Evolutionary conservation across 2,329 filamentous ascomycete genomes (phyloP).

Genomic region (Aspergillus jensenii): DNA sequence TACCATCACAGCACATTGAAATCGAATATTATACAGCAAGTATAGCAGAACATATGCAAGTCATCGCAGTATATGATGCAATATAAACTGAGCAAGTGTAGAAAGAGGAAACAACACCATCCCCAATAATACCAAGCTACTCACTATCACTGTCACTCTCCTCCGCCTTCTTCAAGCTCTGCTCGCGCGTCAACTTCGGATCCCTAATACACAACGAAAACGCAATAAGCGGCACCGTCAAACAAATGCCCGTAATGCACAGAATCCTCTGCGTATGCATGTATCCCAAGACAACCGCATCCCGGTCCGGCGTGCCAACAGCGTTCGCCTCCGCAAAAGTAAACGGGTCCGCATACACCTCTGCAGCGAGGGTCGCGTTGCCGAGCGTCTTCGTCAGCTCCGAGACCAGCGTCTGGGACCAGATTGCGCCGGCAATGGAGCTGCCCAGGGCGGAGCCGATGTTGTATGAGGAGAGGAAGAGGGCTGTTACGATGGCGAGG

Average conservation of each 20-base stretch:
- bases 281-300: constrained; percentile 47
- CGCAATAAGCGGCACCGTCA: constrained; percentile 47
- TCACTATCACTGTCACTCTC: not conserved
- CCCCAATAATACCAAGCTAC: not conserved
- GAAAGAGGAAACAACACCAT: too few species aligned
- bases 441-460: constrained; percentile 62
- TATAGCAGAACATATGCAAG: too few species aligned
- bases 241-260: constrained; percentile 52
- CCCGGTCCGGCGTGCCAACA: constrained; percentile 45
- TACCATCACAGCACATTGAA: not conserved
- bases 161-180: constrained; percentile 46
- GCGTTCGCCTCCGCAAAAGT: constrained; percentile 38
- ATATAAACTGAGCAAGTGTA: too few species aligned
- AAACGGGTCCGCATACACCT: constrained; percentile 47
- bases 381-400: constrained; percentile 42
- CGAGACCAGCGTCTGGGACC: constrained; percentile 57
- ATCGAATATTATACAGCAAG: too few species aligned
- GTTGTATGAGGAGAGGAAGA: constrained; percentile 64
- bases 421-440: constrained; percentile 62
- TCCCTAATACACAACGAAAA: constrained; percentile 50
- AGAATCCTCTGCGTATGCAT: constrained; percentile 48
- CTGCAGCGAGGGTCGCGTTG: constrained; percentile 41
- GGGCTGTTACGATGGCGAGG: constrained; percentile 63
- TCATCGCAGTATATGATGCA: too few species aligned
- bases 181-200: constrained; percentile 46